Conservation (phyloP, 805 yeast genomes). For the Wickerhamiella hasegawae region DNA sequence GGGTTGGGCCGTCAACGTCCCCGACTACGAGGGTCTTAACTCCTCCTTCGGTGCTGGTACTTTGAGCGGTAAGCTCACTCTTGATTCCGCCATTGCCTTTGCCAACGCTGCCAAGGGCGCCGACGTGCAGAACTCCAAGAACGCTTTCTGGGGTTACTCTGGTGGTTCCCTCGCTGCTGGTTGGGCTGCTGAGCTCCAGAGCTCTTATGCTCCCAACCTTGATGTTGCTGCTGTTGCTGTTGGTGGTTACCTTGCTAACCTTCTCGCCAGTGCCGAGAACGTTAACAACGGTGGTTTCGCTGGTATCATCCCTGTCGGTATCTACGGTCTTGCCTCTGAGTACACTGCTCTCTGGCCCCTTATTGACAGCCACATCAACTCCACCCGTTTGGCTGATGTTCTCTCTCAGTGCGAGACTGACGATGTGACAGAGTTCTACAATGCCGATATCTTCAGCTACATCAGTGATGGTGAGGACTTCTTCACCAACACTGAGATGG, state of each 20-base stretch:
- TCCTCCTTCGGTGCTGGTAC: constrained; percentile 14
- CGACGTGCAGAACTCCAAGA: constrained; percentile 1
- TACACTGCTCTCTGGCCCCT: constrained; percentile 10
- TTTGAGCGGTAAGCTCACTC: constrained; percentile 16
- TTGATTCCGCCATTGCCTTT: constrained; percentile 20
- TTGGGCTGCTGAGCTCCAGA: constrained; percentile 17
- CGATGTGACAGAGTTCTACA: too few relatives aligned
- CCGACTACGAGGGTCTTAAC: constrained; percentile 16
- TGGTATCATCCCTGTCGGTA: constrained; percentile 15
- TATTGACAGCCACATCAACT: constrained; percentile 3
- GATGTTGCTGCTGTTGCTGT: constrained; percentile 15
- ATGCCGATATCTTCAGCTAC: constrained; percentile 11
- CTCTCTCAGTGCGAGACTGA: too few relatives aligned
- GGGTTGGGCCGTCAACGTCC: constrained; percentile 14
- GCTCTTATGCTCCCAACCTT: constrained; percentile 17
- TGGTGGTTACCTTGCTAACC: constrained; percentile 14
- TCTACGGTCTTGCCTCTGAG: constrained; percentile 14
- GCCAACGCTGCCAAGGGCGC: constrained; percentile 1
- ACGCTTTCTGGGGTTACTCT: constrained; percentile 16
- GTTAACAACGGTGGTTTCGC: constrained; percentile 10
- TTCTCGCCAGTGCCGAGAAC: constrained; percentile 6
- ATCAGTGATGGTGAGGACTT: constrained; percentile 11
- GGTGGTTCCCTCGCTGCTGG: constrained; percentile 19
- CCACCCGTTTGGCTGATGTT: constrained; percentile 1
- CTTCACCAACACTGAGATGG: constrained; percentile 6